These are phyloP conservation scores for Cruciata laevipes DNA, from an alignment of 257 asterid genomes.

Conservation along the genomic window DNA sequence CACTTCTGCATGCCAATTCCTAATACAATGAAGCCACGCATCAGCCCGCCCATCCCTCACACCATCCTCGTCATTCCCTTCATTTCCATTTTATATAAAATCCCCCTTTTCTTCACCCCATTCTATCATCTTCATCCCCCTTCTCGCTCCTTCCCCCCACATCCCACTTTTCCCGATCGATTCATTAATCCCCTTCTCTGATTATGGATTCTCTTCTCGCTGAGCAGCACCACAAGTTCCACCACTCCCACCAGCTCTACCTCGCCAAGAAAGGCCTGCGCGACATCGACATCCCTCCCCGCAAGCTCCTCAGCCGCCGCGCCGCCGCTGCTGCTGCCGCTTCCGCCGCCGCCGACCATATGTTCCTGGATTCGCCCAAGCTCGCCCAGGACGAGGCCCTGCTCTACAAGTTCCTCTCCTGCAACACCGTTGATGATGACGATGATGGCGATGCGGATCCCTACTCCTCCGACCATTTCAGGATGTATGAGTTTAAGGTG, in stretches of 20 bases:
- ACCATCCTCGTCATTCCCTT: slow-evolving; percentile 46
- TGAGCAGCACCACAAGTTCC: slow-evolving; percentile 29
- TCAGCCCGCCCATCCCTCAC: slow-evolving; percentile 59
- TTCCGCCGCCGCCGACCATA: slow-evolving; percentile 4
- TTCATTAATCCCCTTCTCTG: no score
- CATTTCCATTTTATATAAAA: not conserved
- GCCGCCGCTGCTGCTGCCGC: slow-evolving; percentile 11
- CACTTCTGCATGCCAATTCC: slow-evolving; percentile 52
- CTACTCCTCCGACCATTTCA: slow-evolving; percentile 74
- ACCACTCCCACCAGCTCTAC: slow-evolving; percentile 65
- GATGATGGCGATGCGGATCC: slow-evolving; percentile 47
- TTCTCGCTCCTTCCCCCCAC: not conserved
- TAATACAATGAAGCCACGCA: slow-evolving; percentile 79
- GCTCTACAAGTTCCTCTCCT: slow-evolving; percentile 68
- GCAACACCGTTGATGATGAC: slow-evolving; percentile 36
- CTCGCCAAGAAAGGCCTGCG: slow-evolving; percentile 56
- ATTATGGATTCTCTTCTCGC: slow-evolving; percentile 35
- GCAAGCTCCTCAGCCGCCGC: slow-evolving; percentile 60
- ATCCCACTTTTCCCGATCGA: no score
- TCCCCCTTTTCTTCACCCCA: not conserved
- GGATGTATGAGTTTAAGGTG: slow-evolving; percentile 89
- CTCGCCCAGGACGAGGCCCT: slow-evolving; percentile 34
- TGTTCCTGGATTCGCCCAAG: slow-evolving; percentile 39
- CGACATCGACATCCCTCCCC: slow-evolving; percentile 76
- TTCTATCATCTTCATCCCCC: slow-evolving; percentile 1